Base-by-base conservation (phyloP, 176 grass and related monocot species). In the Chrysopogon serrulatus region DNA sequence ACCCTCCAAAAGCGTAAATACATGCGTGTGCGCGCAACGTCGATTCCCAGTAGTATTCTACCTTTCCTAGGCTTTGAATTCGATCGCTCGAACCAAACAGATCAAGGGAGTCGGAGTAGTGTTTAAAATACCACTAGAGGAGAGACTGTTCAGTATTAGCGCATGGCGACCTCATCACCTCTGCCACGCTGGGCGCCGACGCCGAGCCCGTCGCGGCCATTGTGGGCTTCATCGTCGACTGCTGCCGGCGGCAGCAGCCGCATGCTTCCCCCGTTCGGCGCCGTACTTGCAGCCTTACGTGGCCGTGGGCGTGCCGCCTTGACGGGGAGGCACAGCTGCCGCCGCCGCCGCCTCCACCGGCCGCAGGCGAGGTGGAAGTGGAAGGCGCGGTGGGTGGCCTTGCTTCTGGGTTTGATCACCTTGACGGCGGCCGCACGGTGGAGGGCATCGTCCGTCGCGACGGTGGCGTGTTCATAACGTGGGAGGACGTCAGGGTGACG, bases 401-500 rank as follows among this genome's bases (percentile, higher is more conserved):
- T 26, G n/a, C 2, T 36, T 40, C n/a, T 42, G 23, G 54, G 14
- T 83, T 83, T 23, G 81, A 83, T 1, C 23, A 23, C 7, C n/a
- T n/a, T n/a, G 65, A 19, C 65, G 57, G n/a, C n/a, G n/a, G 19
- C 53, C 24, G 2, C 53, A n/a, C 36, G 28, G 30, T 8, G 57
- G 54, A 83, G 0, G 54, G 9, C n/a, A 6, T 18, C 16, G 23
- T 12, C 45, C 5, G 10, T 9, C 17, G 3, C 3, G 41, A 37
- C 15, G 31, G 41, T 2, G 88, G 78, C 19, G 73, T 86, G 32
- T 90, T 68, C 54, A 74, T 86, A 30, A 90, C 83, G 6, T 90
- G 88, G 88, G 65, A 90, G 59, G 73, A 83, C 24, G 30, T 90
- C 16, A 86, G 73, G 79, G 83, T 90, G 56, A 72, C 83, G 43